These are phyloP conservation scores for Ceratonia siliqua DNA, from an alignment of 306 rosid species.

Conservation along the genomic window DNA sequence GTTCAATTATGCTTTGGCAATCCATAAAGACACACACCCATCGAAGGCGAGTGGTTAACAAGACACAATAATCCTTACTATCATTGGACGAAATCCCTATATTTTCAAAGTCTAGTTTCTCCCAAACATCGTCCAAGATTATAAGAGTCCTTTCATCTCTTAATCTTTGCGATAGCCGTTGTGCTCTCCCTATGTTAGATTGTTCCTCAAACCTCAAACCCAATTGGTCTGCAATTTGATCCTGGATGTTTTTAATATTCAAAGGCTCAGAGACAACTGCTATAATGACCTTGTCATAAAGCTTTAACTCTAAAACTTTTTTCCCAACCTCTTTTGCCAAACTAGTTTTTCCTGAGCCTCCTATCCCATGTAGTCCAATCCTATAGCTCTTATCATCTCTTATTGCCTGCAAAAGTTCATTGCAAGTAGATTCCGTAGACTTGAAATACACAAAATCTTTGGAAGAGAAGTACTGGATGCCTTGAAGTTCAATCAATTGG, in stretches of 20 bases:
- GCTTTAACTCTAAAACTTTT: not conserved
- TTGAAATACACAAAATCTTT: not conserved
- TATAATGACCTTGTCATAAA: not conserved
- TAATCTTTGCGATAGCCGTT: not conserved
- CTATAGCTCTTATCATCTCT: not conserved
- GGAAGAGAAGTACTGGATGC: not conserved
- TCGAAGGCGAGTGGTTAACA: not conserved
- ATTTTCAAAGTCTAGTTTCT: not conserved
- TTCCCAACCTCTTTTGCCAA: not conserved
- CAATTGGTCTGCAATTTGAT: not conserved
- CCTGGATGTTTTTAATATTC: not conserved
- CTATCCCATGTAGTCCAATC: not conserved
- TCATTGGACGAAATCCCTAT: not conserved
- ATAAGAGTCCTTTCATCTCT: not conserved
- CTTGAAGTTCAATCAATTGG: not conserved
- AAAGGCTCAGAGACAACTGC: not conserved
- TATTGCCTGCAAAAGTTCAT: not conserved
- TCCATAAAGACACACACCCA: not conserved
- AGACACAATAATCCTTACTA: not conserved
- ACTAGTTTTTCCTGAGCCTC: not conserved
- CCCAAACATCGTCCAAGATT: constrained; percentile 21
- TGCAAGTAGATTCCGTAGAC: not conserved
- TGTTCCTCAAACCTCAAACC: not conserved
- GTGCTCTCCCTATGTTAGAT: not conserved
- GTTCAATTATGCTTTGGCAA: not conserved